Evolutionary conservation across 1,284 basidiomycete species (phyloP).

Genomic region (Cryptococcus hybrid): DNA sequence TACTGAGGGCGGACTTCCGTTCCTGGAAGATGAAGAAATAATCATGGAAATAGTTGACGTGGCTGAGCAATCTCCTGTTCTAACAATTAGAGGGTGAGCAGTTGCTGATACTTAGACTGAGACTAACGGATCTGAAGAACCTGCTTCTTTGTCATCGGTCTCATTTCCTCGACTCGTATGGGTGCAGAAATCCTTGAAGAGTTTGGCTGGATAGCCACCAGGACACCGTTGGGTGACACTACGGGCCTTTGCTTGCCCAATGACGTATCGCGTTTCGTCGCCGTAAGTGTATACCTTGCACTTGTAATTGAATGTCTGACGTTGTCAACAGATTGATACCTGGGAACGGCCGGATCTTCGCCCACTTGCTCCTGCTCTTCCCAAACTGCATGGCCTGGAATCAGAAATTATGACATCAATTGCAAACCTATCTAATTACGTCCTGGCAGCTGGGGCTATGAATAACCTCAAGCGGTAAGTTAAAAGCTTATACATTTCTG

Average conservation of each 20-base stretch:
- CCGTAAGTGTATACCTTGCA: constrained; percentile 57
- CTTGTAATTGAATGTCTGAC: neutral
- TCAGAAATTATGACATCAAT: constrained; percentile 86
- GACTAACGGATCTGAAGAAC: constrained; percentile 59
- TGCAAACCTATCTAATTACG: constrained; percentile 92
- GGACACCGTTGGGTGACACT: constrained; percentile 80
- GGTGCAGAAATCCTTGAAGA: constrained; percentile 84
- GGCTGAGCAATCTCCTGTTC: constrained; percentile 80
- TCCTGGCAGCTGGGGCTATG: constrained; percentile 90
- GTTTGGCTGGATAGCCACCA: constrained; percentile 86
- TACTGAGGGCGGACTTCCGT: constrained; percentile 82
- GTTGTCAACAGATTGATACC: constrained; percentile 61
- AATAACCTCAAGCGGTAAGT: constrained; percentile 73
- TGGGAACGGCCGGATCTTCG: constrained; percentile 58
- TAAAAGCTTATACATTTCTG: too few species aligned
- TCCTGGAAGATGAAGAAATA: constrained; percentile 92
- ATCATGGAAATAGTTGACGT: constrained; percentile 87
- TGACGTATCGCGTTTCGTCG: constrained; percentile 74
- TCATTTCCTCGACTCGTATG: constrained; percentile 69
- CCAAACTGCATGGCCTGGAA: constrained; percentile 69
- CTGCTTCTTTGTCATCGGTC: constrained; percentile 91
- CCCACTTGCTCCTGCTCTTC: constrained; percentile 54
- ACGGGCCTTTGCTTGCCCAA: constrained; percentile 88
- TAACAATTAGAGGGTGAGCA: constrained; percentile 87
- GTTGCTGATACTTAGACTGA: neutral